Percentiles rank a stretch among this genome's conserved stretches.
phyloP scores from a whole-genome alignment of 495 filamentous ascomycete genomes.

The Neurospora sp. region DNA sequence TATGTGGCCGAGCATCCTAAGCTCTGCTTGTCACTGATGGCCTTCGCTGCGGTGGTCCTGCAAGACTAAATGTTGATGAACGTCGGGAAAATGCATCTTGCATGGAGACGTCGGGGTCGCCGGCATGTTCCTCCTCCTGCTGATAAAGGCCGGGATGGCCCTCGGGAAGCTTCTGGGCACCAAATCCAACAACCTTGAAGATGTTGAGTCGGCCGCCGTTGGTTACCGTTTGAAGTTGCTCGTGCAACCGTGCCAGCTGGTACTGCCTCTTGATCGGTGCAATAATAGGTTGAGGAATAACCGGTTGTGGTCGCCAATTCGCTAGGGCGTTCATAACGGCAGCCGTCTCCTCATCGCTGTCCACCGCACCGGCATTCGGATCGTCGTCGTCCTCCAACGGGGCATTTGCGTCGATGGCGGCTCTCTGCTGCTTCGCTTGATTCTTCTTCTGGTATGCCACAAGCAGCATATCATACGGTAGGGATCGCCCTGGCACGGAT shows the following conservation, averaged over 20 bases:
- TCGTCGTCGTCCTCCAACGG: constrained; percentile 83
- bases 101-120: constrained; percentile 32
- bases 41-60: constrained; percentile 28
- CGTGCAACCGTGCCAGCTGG: constrained; percentile 74
- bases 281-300: constrained; percentile 53
- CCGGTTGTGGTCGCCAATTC: constrained; percentile 62
- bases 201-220: constrained; percentile 47
- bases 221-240: constrained; percentile 72
- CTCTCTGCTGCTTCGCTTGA: constrained; percentile 93
- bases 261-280: constrained; percentile 64
- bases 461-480: constrained; percentile 92
- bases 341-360: constrained; percentile 88
- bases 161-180: constrained; percentile 38
- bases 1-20: constrained; percentile 17
- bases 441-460: constrained; percentile 98
- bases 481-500: constrained; percentile 74
- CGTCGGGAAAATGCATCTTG: constrained; percentile 23
- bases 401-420: constrained; percentile 85
- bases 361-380: constrained; percentile 59
- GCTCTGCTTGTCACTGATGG: constrained; percentile 35
- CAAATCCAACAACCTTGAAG: constrained; percentile 39
- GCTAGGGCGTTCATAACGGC: constrained; percentile 76
- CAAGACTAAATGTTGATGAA: constrained; percentile 37
- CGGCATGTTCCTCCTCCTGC: constrained; percentile 31
- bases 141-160: constrained; percentile 26